A percentile compares a stretch with the other conserved stretches of the same genome.
These are phyloP conservation scores for Blastobotrys buckinghamii DNA, from an alignment of 1,139 yeast genomes.

Conservation along the genomic window DNA sequence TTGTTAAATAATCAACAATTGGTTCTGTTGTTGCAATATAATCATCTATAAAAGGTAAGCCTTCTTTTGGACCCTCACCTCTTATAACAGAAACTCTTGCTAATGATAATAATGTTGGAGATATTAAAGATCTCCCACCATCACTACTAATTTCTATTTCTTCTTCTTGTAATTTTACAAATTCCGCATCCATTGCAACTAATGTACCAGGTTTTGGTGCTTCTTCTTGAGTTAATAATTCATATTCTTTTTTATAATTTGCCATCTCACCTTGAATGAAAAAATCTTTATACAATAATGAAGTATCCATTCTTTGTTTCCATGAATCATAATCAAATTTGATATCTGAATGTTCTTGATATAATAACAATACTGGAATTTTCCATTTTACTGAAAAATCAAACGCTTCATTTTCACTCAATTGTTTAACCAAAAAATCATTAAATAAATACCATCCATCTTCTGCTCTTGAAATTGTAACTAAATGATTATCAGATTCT, in stretches of 20 bases:
- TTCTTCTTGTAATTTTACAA: slow-evolving; percentile 78
- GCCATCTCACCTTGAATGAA: slow-evolving; percentile 68
- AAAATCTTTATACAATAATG: slow-evolving; percentile 67
- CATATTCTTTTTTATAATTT: slow-evolving; percentile 54
- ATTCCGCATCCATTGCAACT: slow-evolving; percentile 95
- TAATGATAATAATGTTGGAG: slow-evolving; percentile 70
- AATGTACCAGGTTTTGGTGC: slow-evolving; percentile 71
- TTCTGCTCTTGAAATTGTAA: slow-evolving; percentile 40
- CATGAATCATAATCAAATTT: slow-evolving; percentile 39
- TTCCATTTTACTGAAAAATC: slow-evolving; percentile 75
- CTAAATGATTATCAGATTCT: slow-evolving; percentile 31
- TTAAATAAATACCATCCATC: slow-evolving; percentile 74
- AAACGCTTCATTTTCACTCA: slow-evolving; percentile 63
- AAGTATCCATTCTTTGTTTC: slow-evolving; percentile 48
- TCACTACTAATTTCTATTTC: slow-evolving; percentile 68
- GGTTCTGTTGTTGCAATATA: slow-evolving; percentile 65
- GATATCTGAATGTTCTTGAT: slow-evolving; percentile 42
- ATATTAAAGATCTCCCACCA: slow-evolving; percentile 62
- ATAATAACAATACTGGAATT: slow-evolving; percentile 68
- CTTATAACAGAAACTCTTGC: slow-evolving; percentile 88
- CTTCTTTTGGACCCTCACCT: slow-evolving; percentile 63
- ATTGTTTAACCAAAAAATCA: slow-evolving; percentile 81
- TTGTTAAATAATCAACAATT: slow-evolving; percentile 81
- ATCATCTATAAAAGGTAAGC: slow-evolving; percentile 87
- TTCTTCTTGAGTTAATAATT: slow-evolving; percentile 56